phyloP scores from a whole-genome alignment of 768 basidiomycete genomes.

The Boletus sp. region DNA sequence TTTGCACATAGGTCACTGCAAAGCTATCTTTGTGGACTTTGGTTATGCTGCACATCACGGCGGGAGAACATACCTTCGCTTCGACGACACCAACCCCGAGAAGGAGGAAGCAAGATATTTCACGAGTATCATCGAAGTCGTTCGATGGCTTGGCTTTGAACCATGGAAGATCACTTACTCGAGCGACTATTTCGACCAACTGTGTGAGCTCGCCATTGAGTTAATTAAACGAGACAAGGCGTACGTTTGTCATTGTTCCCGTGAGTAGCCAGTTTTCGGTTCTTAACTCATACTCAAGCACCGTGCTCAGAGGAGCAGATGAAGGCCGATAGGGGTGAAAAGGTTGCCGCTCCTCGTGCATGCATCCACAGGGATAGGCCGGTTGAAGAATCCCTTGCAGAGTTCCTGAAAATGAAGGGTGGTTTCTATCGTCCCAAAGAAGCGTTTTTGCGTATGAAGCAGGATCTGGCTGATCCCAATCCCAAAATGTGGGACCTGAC shows the following conservation, averaged over 20 bases:
- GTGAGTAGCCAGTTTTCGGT: conserved; percentile 47
- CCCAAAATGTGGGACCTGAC: conserved; percentile 99
- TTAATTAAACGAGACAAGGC: conserved; percentile 88
- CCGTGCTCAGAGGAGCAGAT: conserved; percentile 79
- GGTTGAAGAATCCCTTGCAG: conserved; percentile 77
- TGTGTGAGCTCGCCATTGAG: conserved; percentile 85
- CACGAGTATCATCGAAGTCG: conserved; percentile 91
- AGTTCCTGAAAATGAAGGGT: conserved; percentile 90
- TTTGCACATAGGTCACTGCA: conserved; percentile 94
- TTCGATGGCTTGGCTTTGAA: conserved; percentile 96
- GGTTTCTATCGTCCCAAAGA: conserved; percentile 90
- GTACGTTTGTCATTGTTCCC: conserved; percentile 94
- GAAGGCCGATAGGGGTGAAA: conserved; percentile 81
- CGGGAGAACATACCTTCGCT: conserved; percentile 92
- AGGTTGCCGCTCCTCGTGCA: conserved; percentile 73
- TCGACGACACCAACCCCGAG: conserved; percentile 98
- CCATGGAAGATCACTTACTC: conserved; percentile 99
- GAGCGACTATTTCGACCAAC: conserved; percentile 88
- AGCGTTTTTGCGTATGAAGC: conserved; percentile 95
- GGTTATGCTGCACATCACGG: conserved; percentile 94
- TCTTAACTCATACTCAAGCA: conserved; percentile 1
- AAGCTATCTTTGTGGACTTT: conserved; percentile 97
- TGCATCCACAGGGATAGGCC: conserved; percentile 88
- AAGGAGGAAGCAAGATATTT: conserved; percentile 96
- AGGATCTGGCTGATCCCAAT: conserved; percentile 87